Percentiles rank a stretch among this genome's conserved stretches.
Evolutionary conservation across 805 yeast species (phyloP).

Genomic region (Scheffersomyces coipomensis): DNA sequence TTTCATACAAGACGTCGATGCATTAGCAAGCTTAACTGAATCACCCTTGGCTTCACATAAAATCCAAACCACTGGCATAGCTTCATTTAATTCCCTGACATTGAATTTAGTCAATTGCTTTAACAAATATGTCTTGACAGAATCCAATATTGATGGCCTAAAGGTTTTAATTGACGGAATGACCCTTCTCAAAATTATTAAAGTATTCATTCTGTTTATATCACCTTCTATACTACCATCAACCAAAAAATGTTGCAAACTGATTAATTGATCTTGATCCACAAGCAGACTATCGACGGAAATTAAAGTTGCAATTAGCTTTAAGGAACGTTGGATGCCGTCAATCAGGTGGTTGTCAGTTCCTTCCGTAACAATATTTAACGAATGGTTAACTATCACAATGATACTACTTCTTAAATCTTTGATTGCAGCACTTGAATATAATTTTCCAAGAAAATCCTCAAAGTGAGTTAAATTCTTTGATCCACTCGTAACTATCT

Average conservation of each 20-base stretch:
- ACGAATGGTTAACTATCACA: neutral
- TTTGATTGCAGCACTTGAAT: neutral
- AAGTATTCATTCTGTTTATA: slow-evolving; percentile 44
- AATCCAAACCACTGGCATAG: slow-evolving; percentile 67
- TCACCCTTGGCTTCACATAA: slow-evolving; percentile 48
- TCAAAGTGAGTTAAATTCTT: slow-evolving; percentile 25
- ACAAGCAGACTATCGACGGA: slow-evolving; percentile 53
- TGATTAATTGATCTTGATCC: slow-evolving; percentile 62
- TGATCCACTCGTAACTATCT: slow-evolving; percentile 34
- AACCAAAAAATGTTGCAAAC: slow-evolving; percentile 63
- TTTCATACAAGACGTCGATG: slow-evolving; percentile 60
- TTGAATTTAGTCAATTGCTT: slow-evolving; percentile 58
- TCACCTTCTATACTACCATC: slow-evolving; percentile 44
- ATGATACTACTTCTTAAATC: neutral
- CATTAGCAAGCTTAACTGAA: slow-evolving; percentile 52
- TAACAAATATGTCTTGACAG: slow-evolving; percentile 53
- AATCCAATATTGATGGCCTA: slow-evolving; percentile 48
- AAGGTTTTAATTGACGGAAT: slow-evolving; percentile 45
- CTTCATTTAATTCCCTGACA: slow-evolving; percentile 63
- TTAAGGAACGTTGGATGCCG: slow-evolving; percentile 20
- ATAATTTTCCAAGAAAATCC: slow-evolving; percentile 12
- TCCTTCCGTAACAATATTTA: neutral
- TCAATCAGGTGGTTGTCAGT: neutral
- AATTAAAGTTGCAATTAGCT: slow-evolving; percentile 55
- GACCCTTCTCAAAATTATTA: slow-evolving; percentile 53